Conservation (phyloP, 2,329 filamentous ascomycete species). For the Stagonosporopsis chrysanthemi region DNA sequence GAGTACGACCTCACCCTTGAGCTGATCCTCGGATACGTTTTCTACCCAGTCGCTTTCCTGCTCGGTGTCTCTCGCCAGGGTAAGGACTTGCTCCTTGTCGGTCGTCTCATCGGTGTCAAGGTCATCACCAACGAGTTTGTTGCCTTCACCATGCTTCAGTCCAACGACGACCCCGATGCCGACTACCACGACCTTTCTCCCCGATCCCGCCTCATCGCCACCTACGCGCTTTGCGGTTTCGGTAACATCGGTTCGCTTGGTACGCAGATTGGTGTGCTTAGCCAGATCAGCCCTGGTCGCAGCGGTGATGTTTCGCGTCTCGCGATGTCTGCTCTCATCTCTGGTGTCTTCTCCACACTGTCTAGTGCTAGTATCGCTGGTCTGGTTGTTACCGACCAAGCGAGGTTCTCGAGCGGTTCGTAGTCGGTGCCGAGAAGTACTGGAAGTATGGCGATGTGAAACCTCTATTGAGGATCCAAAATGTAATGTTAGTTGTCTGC, state of each 20-base stretch:
- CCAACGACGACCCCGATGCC: constrained; percentile 48
- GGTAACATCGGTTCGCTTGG: constrained; percentile 88
- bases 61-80: constrained; percentile 73
- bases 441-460: constrained; percentile 8
- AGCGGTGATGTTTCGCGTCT: constrained; percentile 78
- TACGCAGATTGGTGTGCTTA: constrained; percentile 87
- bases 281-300: constrained; percentile 78
- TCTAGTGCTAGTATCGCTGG: constrained; percentile 68
- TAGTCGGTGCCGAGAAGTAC: constrained; percentile 15
- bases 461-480: constrained; percentile 5
- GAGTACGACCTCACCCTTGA: constrained; percentile 75
- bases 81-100: constrained; percentile 72
- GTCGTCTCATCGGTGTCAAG: constrained; percentile 82
- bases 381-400: constrained; percentile 63
- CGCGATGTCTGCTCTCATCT: constrained; percentile 77
- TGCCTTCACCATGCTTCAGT: constrained; percentile 69
- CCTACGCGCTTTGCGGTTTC: constrained; percentile 77
- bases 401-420: constrained; percentile 32
- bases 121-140: constrained; percentile 87
- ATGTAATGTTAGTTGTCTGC: constrained; percentile 20
- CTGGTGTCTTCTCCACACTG: constrained; percentile 80
- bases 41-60: constrained; percentile 82
- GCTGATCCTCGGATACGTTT: constrained; percentile 77
- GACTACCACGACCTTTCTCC: constrained; percentile 67
- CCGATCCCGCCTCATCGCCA: constrained; percentile 81